Evolutionary conservation across 305 asterid species (phyloP).

Genomic region (Solanum aculeatissimum): DNA sequence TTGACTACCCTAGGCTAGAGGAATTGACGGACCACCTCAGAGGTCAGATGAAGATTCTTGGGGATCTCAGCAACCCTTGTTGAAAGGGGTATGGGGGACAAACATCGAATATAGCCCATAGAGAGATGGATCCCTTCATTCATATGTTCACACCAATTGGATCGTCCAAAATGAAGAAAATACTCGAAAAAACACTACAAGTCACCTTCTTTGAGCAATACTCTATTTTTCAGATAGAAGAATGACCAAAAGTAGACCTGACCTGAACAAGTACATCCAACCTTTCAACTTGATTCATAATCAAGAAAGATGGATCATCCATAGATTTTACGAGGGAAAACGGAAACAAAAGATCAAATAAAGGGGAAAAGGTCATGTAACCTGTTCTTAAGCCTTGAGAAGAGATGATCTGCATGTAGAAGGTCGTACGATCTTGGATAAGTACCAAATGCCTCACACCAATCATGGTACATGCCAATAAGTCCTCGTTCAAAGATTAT

Average conservation of each 20-base stretch:
- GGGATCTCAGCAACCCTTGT: background rate
- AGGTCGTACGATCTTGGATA: conserved; percentile 94
- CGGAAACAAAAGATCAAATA: background rate
- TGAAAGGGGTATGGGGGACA: background rate
- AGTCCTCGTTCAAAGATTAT: conserved; percentile 84
- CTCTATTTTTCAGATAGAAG: background rate
- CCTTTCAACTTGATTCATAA: background rate
- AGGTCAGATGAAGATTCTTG: background rate
- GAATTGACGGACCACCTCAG: background rate
- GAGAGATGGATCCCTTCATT: background rate
- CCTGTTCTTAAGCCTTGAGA: conserved; percentile 95
- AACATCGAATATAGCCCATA: background rate
- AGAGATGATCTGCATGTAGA: conserved; percentile 94
- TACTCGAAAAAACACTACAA: background rate
- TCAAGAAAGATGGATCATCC: background rate
- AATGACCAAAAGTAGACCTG: background rate
- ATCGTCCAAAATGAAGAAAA: background rate
- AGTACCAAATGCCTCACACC: conserved; percentile 91
- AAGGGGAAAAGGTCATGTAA: conserved; percentile 3
- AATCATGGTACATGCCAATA: conserved; percentile 72
- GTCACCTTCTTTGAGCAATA: background rate
- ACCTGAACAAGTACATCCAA: background rate
- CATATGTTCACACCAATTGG: background rate
- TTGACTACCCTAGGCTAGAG: too few species aligned
- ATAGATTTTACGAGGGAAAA: background rate